Conservation (phyloP, 2,329 filamentous ascomycete species). For the Pseudogymnoascus pannorum region DNA sequence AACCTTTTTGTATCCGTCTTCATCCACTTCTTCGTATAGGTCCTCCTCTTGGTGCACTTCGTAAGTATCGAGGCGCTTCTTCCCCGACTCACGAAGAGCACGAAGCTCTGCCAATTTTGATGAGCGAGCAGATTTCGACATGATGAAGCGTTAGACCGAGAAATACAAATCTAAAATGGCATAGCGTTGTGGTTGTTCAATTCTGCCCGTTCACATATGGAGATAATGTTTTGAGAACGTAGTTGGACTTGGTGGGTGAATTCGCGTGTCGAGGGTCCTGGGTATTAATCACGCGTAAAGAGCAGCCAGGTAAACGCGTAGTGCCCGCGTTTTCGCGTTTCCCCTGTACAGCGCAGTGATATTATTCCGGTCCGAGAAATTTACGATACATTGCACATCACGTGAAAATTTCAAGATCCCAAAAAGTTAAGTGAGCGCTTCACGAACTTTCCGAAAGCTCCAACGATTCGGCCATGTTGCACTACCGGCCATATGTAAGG, state of each 20-base stretch:
- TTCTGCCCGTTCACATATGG: background rate
- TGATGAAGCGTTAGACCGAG: conserved; percentile 13
- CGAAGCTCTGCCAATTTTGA: conserved; percentile 67
- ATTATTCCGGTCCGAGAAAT: background rate
- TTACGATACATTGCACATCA: conserved; percentile 4
- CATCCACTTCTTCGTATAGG: conserved; percentile 93
- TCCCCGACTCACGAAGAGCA: conserved; percentile 79
- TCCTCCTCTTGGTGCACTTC: conserved; percentile 76
- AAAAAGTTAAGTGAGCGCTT: conserved; percentile 3
- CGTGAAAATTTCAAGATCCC: conserved; percentile 1
- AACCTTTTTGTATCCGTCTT: conserved; percentile 95
- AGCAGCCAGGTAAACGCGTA: background rate
- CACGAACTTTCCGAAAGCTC: conserved; percentile 4
- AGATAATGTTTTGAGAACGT: conserved; percentile 1
- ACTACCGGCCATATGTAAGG: conserved; percentile 3
- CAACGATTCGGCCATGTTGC: conserved; percentile 7
- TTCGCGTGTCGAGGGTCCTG: conserved; percentile 1
- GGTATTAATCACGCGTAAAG: conserved; percentile 4
- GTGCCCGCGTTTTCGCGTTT: conserved; percentile 4
- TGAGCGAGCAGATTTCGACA: conserved; percentile 28
- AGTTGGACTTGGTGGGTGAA: background rate
- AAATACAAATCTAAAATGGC: background rate
- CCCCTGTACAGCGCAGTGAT: background rate
- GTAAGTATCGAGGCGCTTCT: conserved; percentile 84
- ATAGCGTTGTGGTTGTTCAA: conserved; percentile 1